Evolutionary conservation across 371 early-diverging fungal genomes (phyloP).

Genomic region (Mycotypha africana): DNA sequence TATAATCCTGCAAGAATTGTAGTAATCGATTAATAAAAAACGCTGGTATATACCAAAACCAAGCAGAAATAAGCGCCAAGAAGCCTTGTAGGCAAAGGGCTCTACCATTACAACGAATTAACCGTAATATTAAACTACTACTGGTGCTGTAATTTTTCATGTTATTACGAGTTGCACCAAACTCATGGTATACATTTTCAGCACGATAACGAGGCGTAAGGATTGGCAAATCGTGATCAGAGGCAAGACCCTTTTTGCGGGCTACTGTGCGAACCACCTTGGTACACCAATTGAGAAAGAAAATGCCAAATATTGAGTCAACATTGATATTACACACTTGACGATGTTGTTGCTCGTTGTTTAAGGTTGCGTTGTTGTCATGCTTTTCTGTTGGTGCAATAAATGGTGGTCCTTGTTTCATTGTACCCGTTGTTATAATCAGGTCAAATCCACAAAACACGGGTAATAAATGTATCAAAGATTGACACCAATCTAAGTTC

Average conservation of each 20-base stretch:
- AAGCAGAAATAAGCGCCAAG: constrained; percentile 1
- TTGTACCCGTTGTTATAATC: constrained; percentile 6
- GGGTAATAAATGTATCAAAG: neutral
- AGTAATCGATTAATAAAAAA: constrained; percentile 21
- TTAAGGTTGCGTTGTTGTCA: too few relatives aligned
- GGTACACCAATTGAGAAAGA: constrained; percentile 15
- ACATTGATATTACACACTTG: constrained; percentile 13
- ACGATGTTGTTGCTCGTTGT: constrained; percentile 4
- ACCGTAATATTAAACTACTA: neutral
- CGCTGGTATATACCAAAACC: constrained; percentile 16
- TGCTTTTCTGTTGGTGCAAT: too few relatives aligned
- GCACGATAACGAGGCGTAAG: constrained; percentile 14
- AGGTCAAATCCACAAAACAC: constrained; percentile 7
- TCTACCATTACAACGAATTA: neutral
- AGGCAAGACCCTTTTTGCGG: neutral
- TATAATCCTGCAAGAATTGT: constrained; percentile 12
- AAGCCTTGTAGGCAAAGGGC: neutral
- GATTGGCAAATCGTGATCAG: constrained; percentile 14
- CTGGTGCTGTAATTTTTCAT: too few relatives aligned
- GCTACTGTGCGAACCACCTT: constrained; percentile 6
- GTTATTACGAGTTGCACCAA: constrained; percentile 5
- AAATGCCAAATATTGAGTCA: constrained; percentile 12
- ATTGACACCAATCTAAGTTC: constrained; percentile 1
- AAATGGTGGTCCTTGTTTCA: constrained; percentile 14
- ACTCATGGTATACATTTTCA: constrained; percentile 9